These are phyloP conservation scores for Beauveria asiatica DNA, from an alignment of 2,329 filamentous ascomycete genomes.

Conservation along the genomic window DNA sequence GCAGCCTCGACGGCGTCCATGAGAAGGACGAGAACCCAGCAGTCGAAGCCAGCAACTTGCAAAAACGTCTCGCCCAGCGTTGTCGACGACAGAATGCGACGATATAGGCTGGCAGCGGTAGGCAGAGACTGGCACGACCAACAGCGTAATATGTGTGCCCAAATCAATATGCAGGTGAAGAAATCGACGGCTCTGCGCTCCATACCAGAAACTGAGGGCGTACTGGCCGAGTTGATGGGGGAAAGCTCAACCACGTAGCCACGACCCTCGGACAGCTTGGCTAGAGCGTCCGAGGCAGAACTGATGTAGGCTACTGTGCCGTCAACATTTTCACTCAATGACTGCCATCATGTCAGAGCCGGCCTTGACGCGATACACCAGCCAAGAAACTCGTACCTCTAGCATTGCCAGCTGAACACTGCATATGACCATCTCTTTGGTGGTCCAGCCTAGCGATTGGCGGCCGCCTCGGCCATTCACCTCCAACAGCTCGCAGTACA, in stretches of 20 bases:
- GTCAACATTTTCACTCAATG: background rate
- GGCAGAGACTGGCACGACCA: background rate
- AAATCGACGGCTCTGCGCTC: background rate
- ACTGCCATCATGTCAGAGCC: background rate
- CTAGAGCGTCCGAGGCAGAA: background rate
- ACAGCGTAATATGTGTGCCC: background rate
- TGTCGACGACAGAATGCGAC: background rate
- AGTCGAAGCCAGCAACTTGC: background rate
- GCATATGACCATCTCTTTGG: background rate
- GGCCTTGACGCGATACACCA: background rate
- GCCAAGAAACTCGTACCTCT: background rate
- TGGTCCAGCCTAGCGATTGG: background rate
- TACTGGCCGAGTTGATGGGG: background rate
- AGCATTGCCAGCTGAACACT: background rate
- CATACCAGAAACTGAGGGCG: background rate
- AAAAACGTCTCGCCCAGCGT: background rate
- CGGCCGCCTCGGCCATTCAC: background rate
- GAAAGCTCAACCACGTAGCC: background rate
- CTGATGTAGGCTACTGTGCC: background rate
- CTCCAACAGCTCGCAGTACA: background rate
- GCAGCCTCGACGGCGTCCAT: background rate
- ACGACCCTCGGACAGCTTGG: background rate
- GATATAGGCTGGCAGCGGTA: background rate
- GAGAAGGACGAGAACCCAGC: background rate
- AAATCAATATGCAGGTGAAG: background rate